Evolutionary conservation across 2,329 filamentous ascomycete species (phyloP).

Genomic region (Hypoxylon sp.): DNA sequence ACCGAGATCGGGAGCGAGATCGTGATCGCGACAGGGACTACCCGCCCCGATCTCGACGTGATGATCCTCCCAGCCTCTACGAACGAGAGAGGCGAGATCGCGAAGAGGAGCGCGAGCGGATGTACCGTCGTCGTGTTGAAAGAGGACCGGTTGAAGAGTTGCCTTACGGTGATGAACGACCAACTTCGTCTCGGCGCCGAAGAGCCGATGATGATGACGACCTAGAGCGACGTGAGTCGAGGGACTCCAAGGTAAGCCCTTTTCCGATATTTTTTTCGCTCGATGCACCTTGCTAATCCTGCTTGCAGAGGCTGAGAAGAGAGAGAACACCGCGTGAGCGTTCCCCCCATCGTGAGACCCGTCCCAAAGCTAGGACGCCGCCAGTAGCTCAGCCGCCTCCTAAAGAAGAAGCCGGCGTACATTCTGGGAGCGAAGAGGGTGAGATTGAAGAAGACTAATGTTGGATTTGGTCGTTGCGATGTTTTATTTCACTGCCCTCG

Average conservation of each 20-base stretch:
- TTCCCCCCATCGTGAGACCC: conserved; percentile 64
- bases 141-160: conserved; percentile 83
- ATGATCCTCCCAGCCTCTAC: conserved; percentile 72
- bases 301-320: conserved; percentile 62
- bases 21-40: conserved; percentile 59
- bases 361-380: conserved; percentile 65
- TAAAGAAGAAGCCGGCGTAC: conserved; percentile 68
- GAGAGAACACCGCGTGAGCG: conserved; percentile 67
- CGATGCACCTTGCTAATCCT: conserved; percentile 41
- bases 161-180: conserved; percentile 82
- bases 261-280: neutral
- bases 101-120: conserved; percentile 87
- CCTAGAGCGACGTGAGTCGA: conserved; percentile 68
- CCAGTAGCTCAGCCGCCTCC: conserved; percentile 48
- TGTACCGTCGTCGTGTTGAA: conserved; percentile 77
- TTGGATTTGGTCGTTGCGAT: conserved; percentile 2
- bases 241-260: conserved; percentile 69
- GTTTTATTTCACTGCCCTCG: too few species aligned
- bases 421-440: conserved; percentile 94
- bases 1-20: conserved; percentile 48
- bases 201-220: conserved; percentile 81
- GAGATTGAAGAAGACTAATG: conserved; percentile 87
- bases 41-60: conserved; percentile 62
- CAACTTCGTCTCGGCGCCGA: conserved; percentile 73
- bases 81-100: conserved; percentile 87